Conservation (phyloP, 1,284 basidiomycete genomes). For the Fomitiporia mediterranea region DNA sequence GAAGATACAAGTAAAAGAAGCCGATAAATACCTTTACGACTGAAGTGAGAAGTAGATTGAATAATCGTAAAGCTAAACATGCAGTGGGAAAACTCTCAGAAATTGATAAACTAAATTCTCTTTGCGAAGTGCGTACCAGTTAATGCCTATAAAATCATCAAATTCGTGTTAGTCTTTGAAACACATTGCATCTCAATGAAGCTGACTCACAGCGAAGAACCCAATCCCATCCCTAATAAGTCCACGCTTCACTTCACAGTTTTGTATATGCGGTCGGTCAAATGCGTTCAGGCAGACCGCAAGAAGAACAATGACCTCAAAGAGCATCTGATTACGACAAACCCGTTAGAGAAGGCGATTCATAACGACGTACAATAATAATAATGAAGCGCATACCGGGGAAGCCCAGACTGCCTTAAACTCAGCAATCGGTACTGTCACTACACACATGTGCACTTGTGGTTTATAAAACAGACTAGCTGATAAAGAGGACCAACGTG, state of each 20-base stretch:
- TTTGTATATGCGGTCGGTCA: constrained; percentile 21
- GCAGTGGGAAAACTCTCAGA: neutral
- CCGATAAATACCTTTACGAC: neutral
- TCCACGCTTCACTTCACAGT: constrained; percentile 10
- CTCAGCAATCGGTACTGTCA: neutral
- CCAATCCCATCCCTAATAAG: constrained; percentile 24
- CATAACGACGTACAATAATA: neutral
- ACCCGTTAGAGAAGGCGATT: neutral
- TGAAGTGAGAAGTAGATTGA: constrained; percentile 13
- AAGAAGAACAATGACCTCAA: constrained; percentile 22
- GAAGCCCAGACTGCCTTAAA: constrained; percentile 16
- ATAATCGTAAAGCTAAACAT: constrained; percentile 5
- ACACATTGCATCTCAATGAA: neutral
- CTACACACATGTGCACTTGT: constrained; percentile 11
- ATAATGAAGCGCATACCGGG: constrained; percentile 5
- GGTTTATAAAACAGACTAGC: constrained; percentile 11
- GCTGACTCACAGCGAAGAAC: constrained; percentile 22
- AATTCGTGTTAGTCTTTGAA: too few relatives aligned
- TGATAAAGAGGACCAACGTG: neutral
- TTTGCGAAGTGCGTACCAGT: neutral
- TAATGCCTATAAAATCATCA: neutral
- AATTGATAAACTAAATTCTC: too few relatives aligned
- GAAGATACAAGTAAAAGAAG: neutral
- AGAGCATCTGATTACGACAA: constrained; percentile 21
- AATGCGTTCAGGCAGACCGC: constrained; percentile 22